Conservation (phyloP, 345 rosid species). For the Linum lewisii region DNA sequence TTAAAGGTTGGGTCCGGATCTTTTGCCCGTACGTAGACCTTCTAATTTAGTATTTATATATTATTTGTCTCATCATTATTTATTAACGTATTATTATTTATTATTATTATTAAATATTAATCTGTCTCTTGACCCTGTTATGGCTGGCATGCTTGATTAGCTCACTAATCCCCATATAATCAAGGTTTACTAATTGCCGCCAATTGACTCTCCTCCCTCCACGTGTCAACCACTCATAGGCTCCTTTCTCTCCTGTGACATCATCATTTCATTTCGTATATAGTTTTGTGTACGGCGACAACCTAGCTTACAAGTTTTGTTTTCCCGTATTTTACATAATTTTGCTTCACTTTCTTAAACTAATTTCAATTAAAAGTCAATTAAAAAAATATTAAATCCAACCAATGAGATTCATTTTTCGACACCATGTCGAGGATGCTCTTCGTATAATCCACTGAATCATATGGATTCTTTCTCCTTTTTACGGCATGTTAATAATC, state of each 20-base stretch:
- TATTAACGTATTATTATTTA: neutral
- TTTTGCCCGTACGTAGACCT: too few species aligned
- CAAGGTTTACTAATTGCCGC: slow-evolving; percentile 26
- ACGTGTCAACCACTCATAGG: slow-evolving; percentile 21
- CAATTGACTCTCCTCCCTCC: slow-evolving; percentile 19
- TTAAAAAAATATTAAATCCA: too few species aligned
- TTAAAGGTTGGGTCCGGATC: too few species aligned
- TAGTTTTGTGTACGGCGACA: slow-evolving; percentile 8
- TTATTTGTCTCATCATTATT: neutral
- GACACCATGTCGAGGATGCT: too few species aligned
- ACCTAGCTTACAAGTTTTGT: slow-evolving; percentile 21
- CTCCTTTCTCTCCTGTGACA: slow-evolving; percentile 11
- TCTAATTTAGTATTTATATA: neutral
- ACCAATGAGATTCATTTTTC: too few species aligned
- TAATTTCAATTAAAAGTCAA: too few species aligned
- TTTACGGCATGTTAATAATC: too few species aligned
- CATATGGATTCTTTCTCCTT: too few species aligned
- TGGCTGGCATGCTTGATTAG: slow-evolving; percentile 15
- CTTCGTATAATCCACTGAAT: too few species aligned
- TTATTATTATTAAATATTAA: neutral
- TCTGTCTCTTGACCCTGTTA: slow-evolving; percentile 11
- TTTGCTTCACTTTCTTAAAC: too few species aligned
- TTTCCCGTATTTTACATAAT: slow-evolving; percentile 3
- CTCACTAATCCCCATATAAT: slow-evolving; percentile 13
- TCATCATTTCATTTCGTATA: slow-evolving; percentile 3